Evolutionary conservation across 2,329 filamentous ascomycete genomes (phyloP), one percentile per base, ranked within the genome.

Genomic region (Cercospora berteroae): DNA sequence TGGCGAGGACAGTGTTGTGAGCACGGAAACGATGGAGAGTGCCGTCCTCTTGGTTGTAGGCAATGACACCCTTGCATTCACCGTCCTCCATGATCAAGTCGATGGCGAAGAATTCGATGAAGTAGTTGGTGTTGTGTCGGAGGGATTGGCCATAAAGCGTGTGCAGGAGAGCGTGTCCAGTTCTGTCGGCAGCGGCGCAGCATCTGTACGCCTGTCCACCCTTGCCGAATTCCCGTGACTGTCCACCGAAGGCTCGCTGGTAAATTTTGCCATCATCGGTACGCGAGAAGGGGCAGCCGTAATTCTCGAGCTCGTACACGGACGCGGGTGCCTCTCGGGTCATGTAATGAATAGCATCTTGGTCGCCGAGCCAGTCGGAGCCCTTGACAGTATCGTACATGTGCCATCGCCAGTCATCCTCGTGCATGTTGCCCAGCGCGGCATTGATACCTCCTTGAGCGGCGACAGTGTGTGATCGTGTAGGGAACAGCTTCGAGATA

Each of bases 331-430:
- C 94, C 83, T 97, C 94, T 77, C 93, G 88, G 77, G 94, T 97
- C 94, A 97, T 97, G 85, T 97, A 97, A 83, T 97, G 94, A 79
- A 97, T 97, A 72, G 94, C 94, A 80, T 97, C 94, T 83, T 97
- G 94, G 81, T 97, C 94, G 81, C 94, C 94, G 61, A 97, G 88
- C 94, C 94, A 97, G 85, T 97, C 94, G 73, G 92, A 96, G 73
- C 94, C 94, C 86, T 97, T 97, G 79, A 97, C 94, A 52, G 94
- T 97, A 81, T 97, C 94, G 85, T 97, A 97, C 94, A 97, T 97
- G 84, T 97, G 94, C 94, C 94, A 97, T 85, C 93, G 89, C 94
- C 94, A 97, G 84, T 97, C 93, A 78, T 97, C 94, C 85, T 94
- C 88, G 86, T 97, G 93, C 94, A 97, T 97, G 84, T 96, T 97